Base-by-base conservation (phyloP, 495 filamentous ascomycete genomes). In the Aspergillus kassunensis region DNA sequence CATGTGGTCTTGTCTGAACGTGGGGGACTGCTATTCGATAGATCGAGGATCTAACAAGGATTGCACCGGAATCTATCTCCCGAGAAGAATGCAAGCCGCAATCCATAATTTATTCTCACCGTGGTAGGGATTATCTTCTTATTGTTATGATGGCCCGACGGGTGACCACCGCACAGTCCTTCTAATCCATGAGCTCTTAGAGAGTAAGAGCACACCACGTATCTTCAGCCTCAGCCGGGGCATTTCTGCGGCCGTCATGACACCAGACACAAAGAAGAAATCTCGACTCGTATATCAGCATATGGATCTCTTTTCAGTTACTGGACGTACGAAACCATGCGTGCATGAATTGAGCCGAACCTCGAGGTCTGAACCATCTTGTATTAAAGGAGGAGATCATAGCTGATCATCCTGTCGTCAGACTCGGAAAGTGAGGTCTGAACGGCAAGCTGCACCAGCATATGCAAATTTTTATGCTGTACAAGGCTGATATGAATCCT, bases 401-500 rank as follows among this genome's bases (percentile, higher is more conserved):
- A n/a, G 25, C 2, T 33, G 11, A 5, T 1, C 6, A 21, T n/a
- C 2, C 15, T 9, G 42, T 39, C 51, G 29, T 43, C 29, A 19
- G 41, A 36, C 31, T 33, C n/a, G 6, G 19, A 20, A 30, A 40
- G 16, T n/a, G 15, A 36, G 21, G 5, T 46, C 25, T 33, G n/a
- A 24, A 40, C 51, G 23, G 24, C 33, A 42, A 42, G 39, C 39
- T 15, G 24, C 31, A 37, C 42, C 43, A 25, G 15, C 50, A 44
- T 42, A 30, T 46, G 51, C 51, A 24, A n/a, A n/a, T n/a, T n/a
- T n/a, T n/a, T 7, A 37, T 45, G 50, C n/a, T 27, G 50, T 53
- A 40, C 42, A 13, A 53, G 33, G 31, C n/a, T 34, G 36, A 20
- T 27, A 11, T 12, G 2, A 36, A 10, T 44, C 15, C 44, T 30